Base-by-base conservation (phyloP, 495 filamentous ascomycete genomes). In the Ascobolus immersus region DNA sequence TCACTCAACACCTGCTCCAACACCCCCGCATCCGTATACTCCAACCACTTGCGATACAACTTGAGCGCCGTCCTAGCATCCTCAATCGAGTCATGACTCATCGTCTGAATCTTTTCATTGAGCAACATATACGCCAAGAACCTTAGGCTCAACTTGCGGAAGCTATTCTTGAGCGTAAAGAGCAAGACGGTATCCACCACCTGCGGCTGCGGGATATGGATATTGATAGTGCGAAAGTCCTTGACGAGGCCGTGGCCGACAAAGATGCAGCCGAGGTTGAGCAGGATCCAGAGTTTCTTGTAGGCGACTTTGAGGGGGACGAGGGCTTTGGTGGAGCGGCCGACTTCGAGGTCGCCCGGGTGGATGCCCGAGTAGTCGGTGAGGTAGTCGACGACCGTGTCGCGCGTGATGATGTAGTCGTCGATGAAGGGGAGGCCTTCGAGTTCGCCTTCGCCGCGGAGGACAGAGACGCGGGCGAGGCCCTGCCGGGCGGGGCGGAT, bases 141-240 rank as follows among this genome's bases (percentile, higher is more conserved):
- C 18, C 78, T 70, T 4, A 96, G 64, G 28, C 70, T 77, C 1
- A 99, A 64, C 45, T 79, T 79, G 14, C 86, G 73, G 13, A 38
- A 32, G 3, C 31, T 52, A 44, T 64, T 43, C 54, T 69, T 62
- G 32, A 75, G 61, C 54, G 73, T 79, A 57, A 84, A 93, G 12
- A 89, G 59, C 29, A 81, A 69, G 21, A 78, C 77, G 2, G 86
- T 99, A 52, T 99, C 86, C 21, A 93, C 74, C 11, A 90, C 73
- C 48, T 99, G 86, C 20, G 63, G 53, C 50, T 78, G 79, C 2
- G 89, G 86, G 4, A 96, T 73, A 48, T 91, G 77, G 35, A 99
- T 92, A 50, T 99, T 93, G 55, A 91, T 89, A 32, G 80, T 86
- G 23, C 86, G 77, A 56, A 94, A 99, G 48, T 99, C 86, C 34